Evolutionary conservation across 2,329 filamentous ascomycete species (phyloP).

Genomic region (Pseudogymnoascus sp.): DNA sequence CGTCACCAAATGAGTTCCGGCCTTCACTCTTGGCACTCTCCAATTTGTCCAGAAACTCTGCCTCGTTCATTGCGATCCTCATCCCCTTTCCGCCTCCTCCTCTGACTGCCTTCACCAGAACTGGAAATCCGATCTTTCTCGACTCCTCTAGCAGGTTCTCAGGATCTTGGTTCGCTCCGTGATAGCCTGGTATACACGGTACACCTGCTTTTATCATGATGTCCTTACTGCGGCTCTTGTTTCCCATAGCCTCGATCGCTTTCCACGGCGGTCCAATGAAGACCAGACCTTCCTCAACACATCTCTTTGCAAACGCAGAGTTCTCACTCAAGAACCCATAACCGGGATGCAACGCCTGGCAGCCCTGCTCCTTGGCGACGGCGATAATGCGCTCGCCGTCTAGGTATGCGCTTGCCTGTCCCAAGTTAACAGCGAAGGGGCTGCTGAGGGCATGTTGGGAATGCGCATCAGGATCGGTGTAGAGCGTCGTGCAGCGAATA

Average conservation of each 20-base stretch:
- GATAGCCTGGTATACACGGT: conserved; percentile 93
- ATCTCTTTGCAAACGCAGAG: conserved; percentile 79
- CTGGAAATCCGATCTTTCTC: conserved; percentile 60
- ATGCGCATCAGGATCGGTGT: conserved; percentile 82
- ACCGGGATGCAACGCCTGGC: conserved; percentile 87
- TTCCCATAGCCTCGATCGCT: conserved; percentile 84
- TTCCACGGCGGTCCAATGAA: conserved; percentile 87
- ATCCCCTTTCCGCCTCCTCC: conserved; percentile 83
- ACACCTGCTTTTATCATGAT: conserved; percentile 96
- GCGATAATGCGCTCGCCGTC: conserved; percentile 89
- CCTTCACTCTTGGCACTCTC: conserved; percentile 70
- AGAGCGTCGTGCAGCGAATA: conserved; percentile 88
- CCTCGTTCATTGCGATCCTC: conserved; percentile 62
- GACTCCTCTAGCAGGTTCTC: conserved; percentile 60
- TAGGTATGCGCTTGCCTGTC: conserved; percentile 78
- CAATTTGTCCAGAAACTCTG: conserved; percentile 65
- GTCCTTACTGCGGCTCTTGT: conserved; percentile 88
- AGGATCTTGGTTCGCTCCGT: conserved; percentile 74
- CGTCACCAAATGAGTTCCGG: conserved; percentile 72
- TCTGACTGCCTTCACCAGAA: conserved; percentile 73
- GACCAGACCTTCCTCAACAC: conserved; percentile 80
- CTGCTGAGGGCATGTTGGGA: conserved; percentile 86
- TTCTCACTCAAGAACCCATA: conserved; percentile 97
- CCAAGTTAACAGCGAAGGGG: conserved; percentile 76
- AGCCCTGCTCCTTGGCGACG: conserved; percentile 78